Conservation (phyloP, 129 eudicot species). For the Helichrysum umbraculigerum region DNA sequence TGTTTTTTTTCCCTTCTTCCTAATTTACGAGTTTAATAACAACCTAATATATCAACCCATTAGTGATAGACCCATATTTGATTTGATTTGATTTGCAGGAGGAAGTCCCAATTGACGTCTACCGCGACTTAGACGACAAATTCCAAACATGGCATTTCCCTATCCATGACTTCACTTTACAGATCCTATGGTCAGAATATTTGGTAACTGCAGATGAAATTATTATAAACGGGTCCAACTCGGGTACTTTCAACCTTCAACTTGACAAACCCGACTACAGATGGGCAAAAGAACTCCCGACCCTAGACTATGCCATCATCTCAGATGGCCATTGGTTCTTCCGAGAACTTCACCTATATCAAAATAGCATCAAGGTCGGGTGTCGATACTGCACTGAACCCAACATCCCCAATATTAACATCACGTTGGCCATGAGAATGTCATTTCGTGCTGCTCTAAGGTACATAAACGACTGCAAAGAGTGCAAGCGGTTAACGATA, state of each 20-base stretch:
- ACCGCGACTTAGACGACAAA: slow-evolving; percentile 36
- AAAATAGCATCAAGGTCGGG: slow-evolving; percentile 39
- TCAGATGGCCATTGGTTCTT: slow-evolving; percentile 92
- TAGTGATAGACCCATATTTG: not conserved
- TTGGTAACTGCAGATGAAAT: slow-evolving; percentile 43
- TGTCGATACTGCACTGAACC: slow-evolving; percentile 56
- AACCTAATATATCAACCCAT: too few relatives aligned
- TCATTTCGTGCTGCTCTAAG: slow-evolving; percentile 57
- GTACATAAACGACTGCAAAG: slow-evolving; percentile 35
- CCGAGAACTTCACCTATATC: slow-evolving; percentile 46
- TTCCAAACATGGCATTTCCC: slow-evolving; percentile 52
- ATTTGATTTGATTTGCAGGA: slow-evolving; percentile 23
- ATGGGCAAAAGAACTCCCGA: slow-evolving; percentile 39
- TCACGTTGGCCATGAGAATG: slow-evolving; percentile 38
- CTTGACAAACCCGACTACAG: slow-evolving; percentile 58
- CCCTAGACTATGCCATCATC: slow-evolving; percentile 63
- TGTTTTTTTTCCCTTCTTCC: too few relatives aligned
- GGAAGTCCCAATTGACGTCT: slow-evolving; percentile 31
- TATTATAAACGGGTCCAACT: slow-evolving; percentile 31
- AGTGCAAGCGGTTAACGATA: slow-evolving; percentile 45
- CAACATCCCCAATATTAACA: slow-evolving; percentile 36
- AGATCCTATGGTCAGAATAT: slow-evolving; percentile 51
- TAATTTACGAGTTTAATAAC: too few relatives aligned
- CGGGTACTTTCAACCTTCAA: slow-evolving; percentile 66
- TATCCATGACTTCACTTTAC: slow-evolving; percentile 48